Evolutionary conservation across 192 early-diverging fungal species (phyloP).

Genomic region (Coemansia pectinata): DNA sequence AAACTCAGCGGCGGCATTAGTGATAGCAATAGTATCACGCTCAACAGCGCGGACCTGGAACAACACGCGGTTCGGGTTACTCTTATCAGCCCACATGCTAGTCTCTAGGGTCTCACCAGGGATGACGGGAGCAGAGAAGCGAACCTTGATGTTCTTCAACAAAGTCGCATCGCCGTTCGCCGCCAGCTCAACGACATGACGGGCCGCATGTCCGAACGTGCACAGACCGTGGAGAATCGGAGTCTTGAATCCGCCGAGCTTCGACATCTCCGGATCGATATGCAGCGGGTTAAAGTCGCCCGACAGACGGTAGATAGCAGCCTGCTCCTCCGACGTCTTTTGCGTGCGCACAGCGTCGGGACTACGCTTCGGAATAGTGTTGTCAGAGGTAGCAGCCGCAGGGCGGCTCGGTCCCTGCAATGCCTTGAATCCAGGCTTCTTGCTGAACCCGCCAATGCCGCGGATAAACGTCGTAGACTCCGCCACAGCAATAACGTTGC

Average conservation of each 20-base stretch:
- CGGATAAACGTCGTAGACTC: conserved; percentile 96
- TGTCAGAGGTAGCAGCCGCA: conserved; percentile 73
- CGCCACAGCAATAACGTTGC: conserved; percentile 77
- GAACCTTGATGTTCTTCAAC: conserved; percentile 85
- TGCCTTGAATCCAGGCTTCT: conserved; percentile 61
- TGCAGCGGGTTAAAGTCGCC: conserved; percentile 99
- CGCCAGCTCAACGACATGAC: conserved; percentile 82
- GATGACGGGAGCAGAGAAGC: conserved; percentile 85
- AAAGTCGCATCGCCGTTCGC: conserved; percentile 67
- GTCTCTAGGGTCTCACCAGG: conserved; percentile 99
- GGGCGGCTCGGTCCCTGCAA: conserved; percentile 58
- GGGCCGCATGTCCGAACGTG: conserved; percentile 88
- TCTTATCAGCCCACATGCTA: conserved; percentile 81
- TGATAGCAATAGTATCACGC: conserved; percentile 85
- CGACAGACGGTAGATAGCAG: conserved; percentile 92
- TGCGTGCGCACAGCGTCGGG: conserved; percentile 83
- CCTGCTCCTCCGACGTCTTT: conserved; percentile 89
- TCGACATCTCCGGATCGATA: conserved; percentile 93
- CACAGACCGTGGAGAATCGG: conserved; percentile 98
- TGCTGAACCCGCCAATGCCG: conserved; percentile 87
- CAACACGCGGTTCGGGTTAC: conserved; percentile 82
- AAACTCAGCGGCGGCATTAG: conserved; percentile 91
- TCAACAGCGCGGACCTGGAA: conserved; percentile 96
- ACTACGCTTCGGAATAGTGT: conserved; percentile 76
- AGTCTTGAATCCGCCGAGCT: conserved; percentile 92